A percentile compares a stretch with the other conserved stretches of the same genome.
phyloP scores from a whole-genome alignment of 495 filamentous ascomycete genomes.

The Neurospora hispaniola region DNA sequence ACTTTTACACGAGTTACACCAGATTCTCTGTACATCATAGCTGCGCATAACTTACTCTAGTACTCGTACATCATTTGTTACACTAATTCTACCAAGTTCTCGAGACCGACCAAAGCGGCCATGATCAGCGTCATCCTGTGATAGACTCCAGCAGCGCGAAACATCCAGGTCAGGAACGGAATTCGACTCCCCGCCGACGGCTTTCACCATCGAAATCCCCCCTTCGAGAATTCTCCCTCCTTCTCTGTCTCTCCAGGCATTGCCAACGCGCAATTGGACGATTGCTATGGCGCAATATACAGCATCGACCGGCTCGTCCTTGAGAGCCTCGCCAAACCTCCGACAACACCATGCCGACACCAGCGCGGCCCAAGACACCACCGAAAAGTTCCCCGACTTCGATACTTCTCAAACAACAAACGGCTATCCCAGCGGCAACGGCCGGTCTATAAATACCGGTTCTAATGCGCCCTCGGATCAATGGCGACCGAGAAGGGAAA shows the following conservation, averaged over 20 bases:
- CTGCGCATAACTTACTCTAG: neutral
- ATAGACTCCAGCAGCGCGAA: neutral
- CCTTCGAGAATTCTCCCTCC: neutral
- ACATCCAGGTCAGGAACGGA: neutral
- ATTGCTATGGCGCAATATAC: neutral
- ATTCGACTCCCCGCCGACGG: neutral
- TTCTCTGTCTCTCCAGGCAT: neutral
- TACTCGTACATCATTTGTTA: neutral
- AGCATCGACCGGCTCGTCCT: constrained; percentile 11
- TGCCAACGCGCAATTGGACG: neutral
- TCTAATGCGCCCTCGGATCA: constrained; percentile 23
- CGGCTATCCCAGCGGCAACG: constrained; percentile 24
- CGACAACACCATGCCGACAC: constrained; percentile 22
- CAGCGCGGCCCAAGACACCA: constrained; percentile 19
- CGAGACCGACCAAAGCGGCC: neutral
- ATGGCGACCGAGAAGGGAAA: constrained; percentile 45
- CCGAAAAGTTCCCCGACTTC: constrained; percentile 47
- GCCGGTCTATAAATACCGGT: constrained; percentile 23
- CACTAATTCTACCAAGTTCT: neutral
- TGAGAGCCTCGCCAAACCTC: constrained; percentile 22
- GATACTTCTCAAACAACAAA: constrained; percentile 25
- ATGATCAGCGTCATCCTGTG: neutral
- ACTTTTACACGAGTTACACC: neutral
- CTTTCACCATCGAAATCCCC: neutral
- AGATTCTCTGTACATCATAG: neutral